Evolutionary conservation across 140 eudicot genomes (phyloP).

Genomic region (Flaveria floridana): DNA sequence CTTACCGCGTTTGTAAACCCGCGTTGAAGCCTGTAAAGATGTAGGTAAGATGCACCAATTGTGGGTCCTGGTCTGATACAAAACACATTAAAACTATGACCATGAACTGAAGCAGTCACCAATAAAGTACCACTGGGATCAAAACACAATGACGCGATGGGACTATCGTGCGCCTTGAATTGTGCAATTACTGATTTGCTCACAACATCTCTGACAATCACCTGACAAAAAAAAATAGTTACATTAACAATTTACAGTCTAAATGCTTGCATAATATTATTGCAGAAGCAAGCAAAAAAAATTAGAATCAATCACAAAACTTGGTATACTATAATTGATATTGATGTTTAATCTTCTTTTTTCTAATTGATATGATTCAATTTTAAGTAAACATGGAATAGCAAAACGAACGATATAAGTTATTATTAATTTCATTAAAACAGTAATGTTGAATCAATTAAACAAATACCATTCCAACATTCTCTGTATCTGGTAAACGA

Average conservation of each 20-base stretch:
- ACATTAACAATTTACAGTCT: background rate
- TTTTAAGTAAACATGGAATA: background rate
- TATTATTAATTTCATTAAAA: conserved; percentile 1
- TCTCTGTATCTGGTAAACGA: conserved; percentile 56
- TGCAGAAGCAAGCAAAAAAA: background rate
- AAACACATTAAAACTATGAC: conserved; percentile 86
- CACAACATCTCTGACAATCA: conserved; percentile 72
- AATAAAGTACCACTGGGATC: conserved; percentile 85
- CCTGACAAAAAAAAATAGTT: conserved; percentile 41
- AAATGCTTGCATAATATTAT: conserved; percentile 2
- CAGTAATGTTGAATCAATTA: background rate
- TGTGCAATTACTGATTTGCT: conserved; percentile 78
- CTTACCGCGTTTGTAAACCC: conserved; percentile 92
- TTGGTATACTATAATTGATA: too few species aligned
- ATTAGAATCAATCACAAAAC: too few species aligned
- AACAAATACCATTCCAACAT: conserved; percentile 76
- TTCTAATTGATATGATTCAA: background rate
- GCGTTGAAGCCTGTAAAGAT: conserved; percentile 88
- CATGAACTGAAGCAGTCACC: conserved; percentile 96
- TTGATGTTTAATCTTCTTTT: too few species aligned
- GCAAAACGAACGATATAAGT: background rate
- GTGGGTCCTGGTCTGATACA: conserved; percentile 61
- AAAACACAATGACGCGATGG: conserved; percentile 77
- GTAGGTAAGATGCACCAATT: conserved; percentile 50
- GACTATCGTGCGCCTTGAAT: conserved; percentile 89